Evolutionary conservation across 208 protist genomes (phyloP), one percentile per base, ranked within the genome.

Genomic region (Vickermania ingenoplastis): DNA sequence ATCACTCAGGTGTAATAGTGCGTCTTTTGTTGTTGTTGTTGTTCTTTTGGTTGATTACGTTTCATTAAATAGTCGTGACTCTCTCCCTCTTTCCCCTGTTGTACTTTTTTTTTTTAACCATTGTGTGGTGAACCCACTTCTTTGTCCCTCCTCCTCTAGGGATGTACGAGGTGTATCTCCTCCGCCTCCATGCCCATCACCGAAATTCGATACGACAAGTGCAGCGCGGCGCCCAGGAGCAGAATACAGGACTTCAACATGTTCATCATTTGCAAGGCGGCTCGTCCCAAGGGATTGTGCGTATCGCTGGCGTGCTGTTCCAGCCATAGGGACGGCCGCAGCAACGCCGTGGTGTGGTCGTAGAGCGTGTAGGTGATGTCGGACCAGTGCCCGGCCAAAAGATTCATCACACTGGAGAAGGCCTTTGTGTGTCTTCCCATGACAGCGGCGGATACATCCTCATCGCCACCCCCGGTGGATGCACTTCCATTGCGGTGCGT

Each of bases 171-270:
- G 5, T 41, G n/a, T 25, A 71, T 50, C 60, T 76, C 72, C 57
- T 82, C 76, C 41, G 59, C 59, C 30, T 69, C 76, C 52, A 82
- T 31, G 24, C 31, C 64, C 41, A 78, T 23, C 0, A 61, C 63
- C 2, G 36, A 60, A 3, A 76, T 11, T n/a, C 76, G 71, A n/a
- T 73, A 50, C 4, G 65, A 25, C 2, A 67, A 66, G 51, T 75
- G 68, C 28, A 65, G 36, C 28, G 49, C 23, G 26, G 58, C 63
- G 25, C 64, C 41, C 0, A 72, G 24, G 28, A 75, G 57, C n/a
- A 65, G 1, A 0, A 67, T 17, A 28, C 23, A 53, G 1, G 62
- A 53, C 22, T 69, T 54, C 11, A 55, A 29, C 51, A 45, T 65
- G 41, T 71, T 55, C 26, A 62, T 63, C 23, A 71, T 61, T n/a